phyloP scores from a whole-genome alignment of 768 basidiomycete genomes.

The Galerina marginata region DNA sequence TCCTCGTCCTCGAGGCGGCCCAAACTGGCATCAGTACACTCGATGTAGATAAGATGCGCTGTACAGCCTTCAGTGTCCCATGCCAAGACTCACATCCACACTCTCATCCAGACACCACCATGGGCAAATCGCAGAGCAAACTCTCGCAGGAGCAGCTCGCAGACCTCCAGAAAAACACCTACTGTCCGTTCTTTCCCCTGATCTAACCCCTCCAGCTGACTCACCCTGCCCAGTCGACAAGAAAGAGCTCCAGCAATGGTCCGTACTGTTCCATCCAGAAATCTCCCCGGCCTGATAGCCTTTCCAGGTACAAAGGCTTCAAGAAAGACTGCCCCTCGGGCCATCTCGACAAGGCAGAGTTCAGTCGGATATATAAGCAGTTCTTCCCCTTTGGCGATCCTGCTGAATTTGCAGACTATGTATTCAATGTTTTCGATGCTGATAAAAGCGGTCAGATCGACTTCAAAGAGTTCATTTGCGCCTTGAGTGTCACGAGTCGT shows the following conservation, averaged over 20 bases:
- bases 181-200: slow-evolving; percentile 64
- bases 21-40: slow-evolving; percentile 6
- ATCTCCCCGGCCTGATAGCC: slow-evolving; percentile 16
- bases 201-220: slow-evolving; percentile 18
- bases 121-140: slow-evolving; percentile 99
- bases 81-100: slow-evolving; percentile 22
- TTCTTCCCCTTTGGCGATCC: slow-evolving; percentile 99
- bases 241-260: slow-evolving; percentile 97
- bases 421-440: slow-evolving; percentile 97
- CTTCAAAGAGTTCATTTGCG: slow-evolving; percentile 99
- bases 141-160: slow-evolving; percentile 91
- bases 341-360: slow-evolving; percentile 93
- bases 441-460: slow-evolving; percentile 98
- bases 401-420: slow-evolving; percentile 94
- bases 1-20: slow-evolving; percentile 19
- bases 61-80: slow-evolving; percentile 15
- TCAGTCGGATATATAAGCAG: slow-evolving; percentile 97
- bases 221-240: slow-evolving; percentile 76
- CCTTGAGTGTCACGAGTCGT: slow-evolving; percentile 92
- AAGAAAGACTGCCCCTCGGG: slow-evolving; percentile 98
- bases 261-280: slow-evolving; percentile 10
- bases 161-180: slow-evolving; percentile 97
- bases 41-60: slow-evolving; percentile 23
- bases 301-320: slow-evolving; percentile 95
- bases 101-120: slow-evolving; percentile 46